A percentile compares a stretch with the other conserved stretches of the same genome.
phyloP scores from a whole-genome alignment of 441 rosid genomes.

The Melastoma candidum region DNA sequence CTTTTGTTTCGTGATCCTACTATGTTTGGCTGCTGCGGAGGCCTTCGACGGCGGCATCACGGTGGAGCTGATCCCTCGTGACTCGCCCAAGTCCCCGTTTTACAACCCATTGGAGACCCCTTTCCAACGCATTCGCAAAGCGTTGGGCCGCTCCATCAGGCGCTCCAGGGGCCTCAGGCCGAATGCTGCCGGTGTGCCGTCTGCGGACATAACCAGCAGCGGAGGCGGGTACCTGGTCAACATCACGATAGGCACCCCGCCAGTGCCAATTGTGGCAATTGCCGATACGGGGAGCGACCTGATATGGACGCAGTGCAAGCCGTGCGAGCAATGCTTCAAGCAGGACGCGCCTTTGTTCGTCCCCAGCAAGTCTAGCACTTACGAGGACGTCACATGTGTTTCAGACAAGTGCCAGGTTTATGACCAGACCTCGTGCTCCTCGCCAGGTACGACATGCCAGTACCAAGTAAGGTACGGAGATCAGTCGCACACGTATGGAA shows the following conservation, averaged over 20 bases:
- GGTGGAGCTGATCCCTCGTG: constrained; percentile 9
- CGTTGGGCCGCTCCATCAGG: no score
- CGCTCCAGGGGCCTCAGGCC: no score
- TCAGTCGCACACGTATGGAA: background rate
- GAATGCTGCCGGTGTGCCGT: no score
- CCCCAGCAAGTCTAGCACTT: background rate
- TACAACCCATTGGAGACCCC: constrained; percentile 4
- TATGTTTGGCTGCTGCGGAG: no score
- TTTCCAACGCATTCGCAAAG: background rate
- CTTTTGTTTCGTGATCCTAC: no score
- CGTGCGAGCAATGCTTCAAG: background rate
- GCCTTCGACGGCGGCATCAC: constrained; percentile 1
- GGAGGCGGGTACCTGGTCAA: no score
- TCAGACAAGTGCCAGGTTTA: background rate
- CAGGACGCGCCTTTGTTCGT: background rate
- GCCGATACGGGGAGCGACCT: background rate
- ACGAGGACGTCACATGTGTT: background rate
- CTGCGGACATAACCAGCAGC: no score
- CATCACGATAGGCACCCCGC: background rate
- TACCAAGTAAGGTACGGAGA: background rate
- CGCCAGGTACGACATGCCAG: background rate
- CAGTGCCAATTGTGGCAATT: background rate
- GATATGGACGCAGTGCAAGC: constrained; percentile 7
- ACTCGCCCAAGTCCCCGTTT: background rate
- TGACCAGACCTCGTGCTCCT: background rate